A percentile compares a stretch with the other conserved stretches of the same genome.
These are phyloP conservation scores for Lentinula raphanica DNA, from an alignment of 768 basidiomycete species.

Conservation along the genomic window DNA sequence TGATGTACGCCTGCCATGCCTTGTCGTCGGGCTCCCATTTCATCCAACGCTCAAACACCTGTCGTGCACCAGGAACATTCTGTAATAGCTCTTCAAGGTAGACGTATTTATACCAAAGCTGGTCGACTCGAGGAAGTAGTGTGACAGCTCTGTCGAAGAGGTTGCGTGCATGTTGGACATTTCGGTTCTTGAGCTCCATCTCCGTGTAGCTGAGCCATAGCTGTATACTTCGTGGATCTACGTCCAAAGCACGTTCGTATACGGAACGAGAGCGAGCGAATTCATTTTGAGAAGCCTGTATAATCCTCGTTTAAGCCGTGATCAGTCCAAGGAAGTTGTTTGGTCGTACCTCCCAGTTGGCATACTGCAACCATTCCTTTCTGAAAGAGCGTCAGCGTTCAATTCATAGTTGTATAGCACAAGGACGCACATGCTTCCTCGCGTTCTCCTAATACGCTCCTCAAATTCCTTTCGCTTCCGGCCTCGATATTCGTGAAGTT, in stretches of 20 bases:
- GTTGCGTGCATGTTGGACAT: conserved; percentile 95
- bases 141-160: conserved; percentile 97
- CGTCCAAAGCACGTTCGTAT: conserved; percentile 94
- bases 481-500: conserved; percentile 84
- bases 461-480: conserved; percentile 93
- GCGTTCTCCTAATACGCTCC: conserved; percentile 74
- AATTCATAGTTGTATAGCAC: too few relatives aligned
- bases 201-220: conserved; percentile 95
- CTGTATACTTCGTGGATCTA: conserved; percentile 84
- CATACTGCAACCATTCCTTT: conserved; percentile 85
- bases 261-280: conserved; percentile 92
- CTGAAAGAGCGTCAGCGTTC: conserved; percentile 28
- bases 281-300: conserved; percentile 90
- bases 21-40: conserved; percentile 99
- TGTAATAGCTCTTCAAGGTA: conserved; percentile 96
- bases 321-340: neutral
- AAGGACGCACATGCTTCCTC: conserved; percentile 62
- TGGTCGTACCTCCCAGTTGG: conserved; percentile 70
- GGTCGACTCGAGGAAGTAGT: conserved; percentile 90
- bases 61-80: conserved; percentile 92
- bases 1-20: conserved; percentile 99
- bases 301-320: conserved; percentile 3
- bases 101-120: conserved; percentile 99
- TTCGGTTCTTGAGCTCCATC: conserved; percentile 97
- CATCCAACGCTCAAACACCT: conserved; percentile 99